Percentiles rank a stretch among this genome's conserved stretches.
Conservation (phyloP, 1,284 basidiomycete genomes). For the Inonotus obliquus region DNA sequence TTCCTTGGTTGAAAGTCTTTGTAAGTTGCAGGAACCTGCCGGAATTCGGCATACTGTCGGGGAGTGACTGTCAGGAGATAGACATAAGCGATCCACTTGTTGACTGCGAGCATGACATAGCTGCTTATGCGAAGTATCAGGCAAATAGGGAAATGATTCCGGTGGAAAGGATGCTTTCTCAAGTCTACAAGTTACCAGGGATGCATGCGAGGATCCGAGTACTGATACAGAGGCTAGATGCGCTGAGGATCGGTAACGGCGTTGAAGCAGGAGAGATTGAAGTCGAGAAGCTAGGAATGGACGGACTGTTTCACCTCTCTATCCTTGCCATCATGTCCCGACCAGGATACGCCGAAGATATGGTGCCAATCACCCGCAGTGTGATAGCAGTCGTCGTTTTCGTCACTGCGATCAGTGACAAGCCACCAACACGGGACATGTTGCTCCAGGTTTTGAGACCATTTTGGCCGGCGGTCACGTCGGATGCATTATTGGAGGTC, state of each 20-base stretch:
- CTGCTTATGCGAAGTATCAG: not conserved
- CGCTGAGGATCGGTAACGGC: too few relatives aligned
- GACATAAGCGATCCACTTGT: not conserved
- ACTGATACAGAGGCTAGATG: too few relatives aligned
- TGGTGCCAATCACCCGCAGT: not conserved
- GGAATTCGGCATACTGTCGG: not conserved
- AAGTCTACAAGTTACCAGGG: not conserved
- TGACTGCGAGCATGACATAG: not conserved
- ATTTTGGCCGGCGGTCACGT: too few relatives aligned
- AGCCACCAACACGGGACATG: too few relatives aligned
- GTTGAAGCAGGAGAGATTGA: too few relatives aligned
- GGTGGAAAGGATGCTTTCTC: not conserved
- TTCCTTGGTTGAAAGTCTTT: constrained; percentile 5
- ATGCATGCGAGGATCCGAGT: not conserved
- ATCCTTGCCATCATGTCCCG: not conserved
- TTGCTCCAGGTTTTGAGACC: too few relatives aligned
- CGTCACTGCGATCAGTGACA: too few relatives aligned
- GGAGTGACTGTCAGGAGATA: not conserved
- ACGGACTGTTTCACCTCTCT: not conserved
- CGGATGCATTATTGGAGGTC: too few relatives aligned
- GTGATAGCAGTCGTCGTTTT: not conserved
- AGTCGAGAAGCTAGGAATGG: not conserved
- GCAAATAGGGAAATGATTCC: not conserved
- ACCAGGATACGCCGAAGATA: not conserved
- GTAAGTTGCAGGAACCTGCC: not conserved